Conservation (phyloP, 2,329 filamentous ascomycete species). For the Atkinsonella texensis region DNA sequence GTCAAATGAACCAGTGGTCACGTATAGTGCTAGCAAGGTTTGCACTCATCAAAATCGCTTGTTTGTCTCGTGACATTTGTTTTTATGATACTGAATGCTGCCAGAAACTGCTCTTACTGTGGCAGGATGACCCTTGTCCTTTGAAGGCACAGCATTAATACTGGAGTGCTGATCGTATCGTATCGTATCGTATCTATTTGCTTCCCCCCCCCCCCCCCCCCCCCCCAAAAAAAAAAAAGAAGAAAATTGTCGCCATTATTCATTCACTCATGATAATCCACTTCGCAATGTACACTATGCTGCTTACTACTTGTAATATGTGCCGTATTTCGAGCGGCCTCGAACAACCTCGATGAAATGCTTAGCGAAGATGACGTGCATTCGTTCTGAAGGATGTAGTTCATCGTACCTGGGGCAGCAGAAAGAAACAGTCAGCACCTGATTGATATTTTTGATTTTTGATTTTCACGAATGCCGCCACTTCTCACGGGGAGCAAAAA, state of each 20-base stretch:
- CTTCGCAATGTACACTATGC: background rate
- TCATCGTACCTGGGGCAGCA: slow-evolving; percentile 40
- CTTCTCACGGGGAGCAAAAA: background rate
- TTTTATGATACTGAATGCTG: too few species aligned
- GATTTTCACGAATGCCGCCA: background rate
- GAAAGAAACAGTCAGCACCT: background rate
- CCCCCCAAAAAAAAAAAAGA: background rate
- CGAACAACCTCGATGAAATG: slow-evolving; percentile 29
- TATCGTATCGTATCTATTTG: too few species aligned
- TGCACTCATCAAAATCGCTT: too few species aligned
- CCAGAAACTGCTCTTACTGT: too few species aligned
- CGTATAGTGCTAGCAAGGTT: too few species aligned
- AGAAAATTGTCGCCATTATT: background rate
- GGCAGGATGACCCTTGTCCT: too few species aligned
- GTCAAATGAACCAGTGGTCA: too few species aligned
- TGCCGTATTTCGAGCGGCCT: slow-evolving; percentile 29
- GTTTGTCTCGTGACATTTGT: too few species aligned
- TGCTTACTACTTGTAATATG: slow-evolving; percentile 12
- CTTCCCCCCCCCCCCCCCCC: too few species aligned
- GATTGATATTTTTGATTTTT: too few species aligned
- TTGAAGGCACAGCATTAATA: too few species aligned
- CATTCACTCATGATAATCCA: background rate
- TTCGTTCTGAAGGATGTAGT: slow-evolving; percentile 57
- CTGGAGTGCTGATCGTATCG: too few species aligned
- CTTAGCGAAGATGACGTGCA: slow-evolving; percentile 29